These are phyloP conservation scores for Oryza meyeriana DNA, from an alignment of 176 grass and related monocot species.

Conservation along the genomic window DNA sequence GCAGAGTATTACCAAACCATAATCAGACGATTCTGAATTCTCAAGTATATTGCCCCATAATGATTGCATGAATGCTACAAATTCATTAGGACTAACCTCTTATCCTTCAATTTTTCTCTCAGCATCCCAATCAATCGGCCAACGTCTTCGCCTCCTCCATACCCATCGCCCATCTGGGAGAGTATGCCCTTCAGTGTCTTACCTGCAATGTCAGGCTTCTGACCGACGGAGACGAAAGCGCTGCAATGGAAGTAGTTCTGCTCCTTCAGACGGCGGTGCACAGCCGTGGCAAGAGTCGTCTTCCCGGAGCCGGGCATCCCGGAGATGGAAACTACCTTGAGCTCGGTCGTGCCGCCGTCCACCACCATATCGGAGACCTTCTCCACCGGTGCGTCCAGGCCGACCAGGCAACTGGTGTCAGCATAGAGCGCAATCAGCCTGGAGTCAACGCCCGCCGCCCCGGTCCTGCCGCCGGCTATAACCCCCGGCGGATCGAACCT, in stretches of 20 bases:
- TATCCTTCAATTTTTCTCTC: neutral
- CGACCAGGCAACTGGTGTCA: neutral
- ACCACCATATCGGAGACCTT: neutral
- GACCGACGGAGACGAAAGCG: conserved; percentile 12
- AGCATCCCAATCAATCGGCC: neutral
- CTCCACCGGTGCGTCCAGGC: neutral
- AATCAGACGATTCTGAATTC: neutral
- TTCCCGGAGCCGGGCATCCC: conserved; percentile 45
- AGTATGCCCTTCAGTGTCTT: conserved; percentile 11
- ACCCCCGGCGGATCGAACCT: neutral
- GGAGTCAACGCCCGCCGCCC: neutral
- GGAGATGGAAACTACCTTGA: conserved; percentile 15
- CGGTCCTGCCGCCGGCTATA: neutral
- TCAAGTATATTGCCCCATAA: neutral
- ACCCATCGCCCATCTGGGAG: neutral
- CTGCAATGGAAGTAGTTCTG: neutral
- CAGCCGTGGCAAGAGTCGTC: conserved; percentile 31
- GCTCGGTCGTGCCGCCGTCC: neutral
- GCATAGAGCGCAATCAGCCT: neutral
- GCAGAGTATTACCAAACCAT: neutral
- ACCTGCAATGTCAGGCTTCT: neutral
- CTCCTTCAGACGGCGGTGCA: neutral
- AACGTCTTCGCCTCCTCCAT: neutral
- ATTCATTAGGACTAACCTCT: neutral
- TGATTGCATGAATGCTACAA: neutral